Evolutionary conservation across 2,329 filamentous ascomycete species (phyloP).

Genomic region (Endothia cerciana): DNA sequence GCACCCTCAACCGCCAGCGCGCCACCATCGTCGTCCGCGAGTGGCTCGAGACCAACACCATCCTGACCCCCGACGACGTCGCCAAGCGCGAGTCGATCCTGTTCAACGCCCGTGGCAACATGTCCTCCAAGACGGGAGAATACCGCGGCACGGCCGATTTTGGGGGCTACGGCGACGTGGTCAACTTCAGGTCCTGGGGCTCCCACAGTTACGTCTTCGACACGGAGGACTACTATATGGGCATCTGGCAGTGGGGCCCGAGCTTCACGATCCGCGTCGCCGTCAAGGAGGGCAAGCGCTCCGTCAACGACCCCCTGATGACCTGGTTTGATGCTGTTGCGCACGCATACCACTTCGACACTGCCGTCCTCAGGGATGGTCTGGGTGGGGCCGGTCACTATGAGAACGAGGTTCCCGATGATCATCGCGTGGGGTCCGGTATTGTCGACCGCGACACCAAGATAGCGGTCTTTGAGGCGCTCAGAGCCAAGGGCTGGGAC

Average conservation of each 20-base stretch:
- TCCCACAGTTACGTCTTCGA: conserved; percentile 42
- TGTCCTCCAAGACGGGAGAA: conserved; percentile 42
- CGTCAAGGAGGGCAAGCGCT: conserved; percentile 60
- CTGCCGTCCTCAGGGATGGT: conserved; percentile 40
- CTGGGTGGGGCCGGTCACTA: conserved; percentile 39
- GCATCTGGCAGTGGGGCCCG: conserved; percentile 50
- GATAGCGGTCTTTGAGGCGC: conserved; percentile 40
- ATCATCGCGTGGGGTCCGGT: conserved; percentile 34
- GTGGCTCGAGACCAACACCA: conserved; percentile 52
- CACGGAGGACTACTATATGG: conserved; percentile 64
- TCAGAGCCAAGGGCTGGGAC: conserved; percentile 65
- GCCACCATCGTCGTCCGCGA: conserved; percentile 75
- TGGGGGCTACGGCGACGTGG: conserved; percentile 46
- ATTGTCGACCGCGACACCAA: conserved; percentile 48
- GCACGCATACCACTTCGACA: conserved; percentile 44
- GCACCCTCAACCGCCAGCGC: conserved; percentile 82
- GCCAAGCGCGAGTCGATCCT: conserved; percentile 68
- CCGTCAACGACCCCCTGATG: conserved; percentile 36
- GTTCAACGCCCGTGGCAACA: conserved; percentile 52
- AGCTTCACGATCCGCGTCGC: conserved; percentile 57
- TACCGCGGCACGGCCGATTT: conserved; percentile 41
- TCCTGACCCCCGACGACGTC: conserved; percentile 69
- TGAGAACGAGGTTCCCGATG: conserved; percentile 42
- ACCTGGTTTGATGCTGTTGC: conserved; percentile 49
- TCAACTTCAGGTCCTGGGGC: conserved; percentile 37